Evolutionary conservation across 2,329 filamentous ascomycete genomes (phyloP), one percentile per base, ranked within the genome.

Genomic region (Trichoderma simmonsii): DNA sequence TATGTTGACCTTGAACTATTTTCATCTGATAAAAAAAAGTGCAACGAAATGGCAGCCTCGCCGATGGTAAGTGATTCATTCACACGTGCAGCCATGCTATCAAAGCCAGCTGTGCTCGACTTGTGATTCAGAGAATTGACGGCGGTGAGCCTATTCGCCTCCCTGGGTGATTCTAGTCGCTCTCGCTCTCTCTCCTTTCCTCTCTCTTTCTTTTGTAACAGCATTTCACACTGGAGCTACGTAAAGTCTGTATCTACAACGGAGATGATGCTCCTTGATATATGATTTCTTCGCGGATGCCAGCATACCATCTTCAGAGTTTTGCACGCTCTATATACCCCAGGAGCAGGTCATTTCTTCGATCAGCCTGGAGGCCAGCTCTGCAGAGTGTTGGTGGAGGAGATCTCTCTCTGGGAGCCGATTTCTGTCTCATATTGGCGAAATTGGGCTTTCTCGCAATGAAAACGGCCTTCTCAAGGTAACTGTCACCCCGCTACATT

Each of bases 391-490:
- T 66, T 26, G 30, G 68, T 18, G 28, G 48, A 18, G 57, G 64
- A 30, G 67, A 67, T 12, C 34, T 14, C 26, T 26, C 73, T 2
- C 75, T 73, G 0, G 75, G 70, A 12, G 54, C 59, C 6, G 77
- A 78, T 21, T 78, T 76, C 59, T 74, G 75, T n/a, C 75, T 14
- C 74, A 71, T 18, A 66, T 73, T 14, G 65, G 71, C 14, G 74
- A 77, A 48, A 73, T 77, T 3, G 75, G 71, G 11, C 70, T 73
- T 26, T 74, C 73, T 36, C 67, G 65, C 14, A 68, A 74, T 60
- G 73, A 7, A 57, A 57, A 57, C 9, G n/a, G 4, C n/a, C n/a
- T 5, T 51, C 3, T 51, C 43, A 12, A 24, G n/a, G 43, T 24
- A 51, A 24, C 4, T n/a, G 43, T 24, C 43, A 51, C n/a, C 8